phyloP scores from a whole-genome alignment of 169 alveolate species.

The Plasmodium fragile region DNA sequence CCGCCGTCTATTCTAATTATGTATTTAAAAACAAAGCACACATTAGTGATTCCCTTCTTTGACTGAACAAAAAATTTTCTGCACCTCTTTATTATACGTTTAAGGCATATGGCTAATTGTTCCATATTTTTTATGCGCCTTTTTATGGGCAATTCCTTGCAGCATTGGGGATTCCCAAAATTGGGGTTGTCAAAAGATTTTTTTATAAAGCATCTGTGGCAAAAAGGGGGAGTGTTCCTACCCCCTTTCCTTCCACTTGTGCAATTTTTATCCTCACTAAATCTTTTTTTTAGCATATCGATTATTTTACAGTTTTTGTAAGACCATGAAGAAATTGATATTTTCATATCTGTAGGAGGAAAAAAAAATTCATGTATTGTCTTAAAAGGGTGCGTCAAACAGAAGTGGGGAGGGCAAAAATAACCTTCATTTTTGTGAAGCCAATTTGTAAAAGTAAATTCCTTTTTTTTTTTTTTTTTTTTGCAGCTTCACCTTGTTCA shows the following conservation, averaged over 20 bases:
- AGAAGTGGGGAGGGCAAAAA: not conserved
- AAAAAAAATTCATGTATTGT: not conserved
- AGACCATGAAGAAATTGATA: conserved; percentile 60
- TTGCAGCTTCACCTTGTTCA: conserved; percentile 3
- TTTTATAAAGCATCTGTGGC: conserved; percentile 55
- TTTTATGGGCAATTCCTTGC: conserved; percentile 48
- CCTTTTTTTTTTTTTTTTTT: not conserved
- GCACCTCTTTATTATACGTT: conserved; percentile 17
- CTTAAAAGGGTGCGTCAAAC: not conserved
- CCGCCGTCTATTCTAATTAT: not conserved
- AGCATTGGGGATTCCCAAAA: conserved; percentile 19
- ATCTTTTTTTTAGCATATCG: conserved; percentile 29
- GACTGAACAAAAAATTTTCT: not conserved
- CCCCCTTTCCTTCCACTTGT: not conserved
- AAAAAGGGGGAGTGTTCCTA: not conserved
- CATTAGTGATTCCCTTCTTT: conserved; percentile 16
- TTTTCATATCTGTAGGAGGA: conserved; percentile 12
- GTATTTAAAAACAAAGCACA: conserved; percentile 61
- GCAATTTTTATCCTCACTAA: not conserved
- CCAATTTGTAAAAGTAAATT: not conserved
- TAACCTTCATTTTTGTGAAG: not conserved
- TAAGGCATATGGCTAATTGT: conserved; percentile 5
- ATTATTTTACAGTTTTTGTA: conserved; percentile 40
- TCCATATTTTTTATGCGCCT: conserved; percentile 18
- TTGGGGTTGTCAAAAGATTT: conserved; percentile 21